Conservation (phyloP, 768 basidiomycete genomes). For the Mycena vulgaris region DNA sequence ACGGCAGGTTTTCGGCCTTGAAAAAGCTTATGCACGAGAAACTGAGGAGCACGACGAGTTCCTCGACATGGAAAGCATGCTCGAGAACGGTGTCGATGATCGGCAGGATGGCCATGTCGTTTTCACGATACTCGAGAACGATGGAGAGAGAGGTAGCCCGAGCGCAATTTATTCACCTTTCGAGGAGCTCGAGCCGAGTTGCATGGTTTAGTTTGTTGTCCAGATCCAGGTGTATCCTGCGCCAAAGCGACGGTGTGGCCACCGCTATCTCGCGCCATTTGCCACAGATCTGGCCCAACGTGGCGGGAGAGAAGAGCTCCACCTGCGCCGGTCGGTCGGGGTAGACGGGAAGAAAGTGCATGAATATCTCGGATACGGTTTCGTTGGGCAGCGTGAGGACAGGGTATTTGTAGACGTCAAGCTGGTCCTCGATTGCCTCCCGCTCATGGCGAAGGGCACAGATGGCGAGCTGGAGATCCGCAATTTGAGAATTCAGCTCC, state of each 20-base stretch:
- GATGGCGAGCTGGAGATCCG: too few species aligned
- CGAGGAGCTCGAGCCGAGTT: neutral
- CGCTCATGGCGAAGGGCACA: too few species aligned
- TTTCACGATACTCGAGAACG: neutral
- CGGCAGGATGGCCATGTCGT: neutral
- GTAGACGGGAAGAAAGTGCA: constrained; percentile 6
- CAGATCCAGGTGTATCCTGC: neutral
- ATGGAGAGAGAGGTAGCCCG: neutral
- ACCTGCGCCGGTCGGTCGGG: neutral
- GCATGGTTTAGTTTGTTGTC: neutral
- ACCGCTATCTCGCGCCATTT: neutral
- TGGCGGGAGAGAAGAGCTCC: neutral
- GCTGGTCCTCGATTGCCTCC: too few species aligned
- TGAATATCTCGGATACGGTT: constrained; percentile 14
- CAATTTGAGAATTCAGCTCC: too few species aligned
- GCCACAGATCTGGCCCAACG: neutral
- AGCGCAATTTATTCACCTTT: too few species aligned
- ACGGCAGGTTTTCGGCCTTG: neutral
- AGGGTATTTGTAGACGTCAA: constrained; percentile 4
- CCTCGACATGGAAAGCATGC: neutral
- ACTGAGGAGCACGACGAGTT: neutral
- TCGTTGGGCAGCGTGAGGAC: constrained; percentile 19
- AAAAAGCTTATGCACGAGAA: neutral
- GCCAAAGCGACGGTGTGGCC: neutral
- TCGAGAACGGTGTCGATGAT: neutral